Percentiles rank a stretch among this genome's conserved stretches.
Evolutionary conservation across 345 rosid genomes (phyloP).

Genomic region (Corymbia maculata): DNA sequence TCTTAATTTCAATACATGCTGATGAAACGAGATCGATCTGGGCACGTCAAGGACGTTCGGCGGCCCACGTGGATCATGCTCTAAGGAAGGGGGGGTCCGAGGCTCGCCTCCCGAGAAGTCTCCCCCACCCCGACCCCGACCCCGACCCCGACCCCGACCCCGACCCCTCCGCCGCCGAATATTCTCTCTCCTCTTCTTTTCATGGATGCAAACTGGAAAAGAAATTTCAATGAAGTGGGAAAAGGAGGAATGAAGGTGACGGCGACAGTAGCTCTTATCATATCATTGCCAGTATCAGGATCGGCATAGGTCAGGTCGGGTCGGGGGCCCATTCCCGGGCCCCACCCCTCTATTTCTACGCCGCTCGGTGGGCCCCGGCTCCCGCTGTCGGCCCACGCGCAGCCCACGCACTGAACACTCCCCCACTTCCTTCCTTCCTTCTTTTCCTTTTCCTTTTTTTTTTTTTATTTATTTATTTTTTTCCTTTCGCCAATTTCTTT

Average conservation of each 20-base stretch:
- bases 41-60: rapidly evolving
- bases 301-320: background rate
- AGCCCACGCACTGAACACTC: background rate
- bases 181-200: constrained; percentile 2
- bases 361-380: constrained; percentile 25
- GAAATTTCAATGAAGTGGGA: background rate
- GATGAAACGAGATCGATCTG: background rate
- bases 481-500: background rate
- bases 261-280: background rate
- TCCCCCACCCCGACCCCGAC: constrained; percentile 15
- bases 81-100: background rate
- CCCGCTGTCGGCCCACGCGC: constrained; percentile 37
- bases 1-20: too few relatives aligned
- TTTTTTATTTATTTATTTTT: background rate
- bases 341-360: constrained; percentile 17
- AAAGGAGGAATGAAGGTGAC: background rate
- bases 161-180: constrained; percentile 39
- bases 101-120: background rate
- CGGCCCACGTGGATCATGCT: background rate
- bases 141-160: too few relatives aligned
- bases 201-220: background rate
- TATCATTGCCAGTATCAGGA: background rate
- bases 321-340: background rate
- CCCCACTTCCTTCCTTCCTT: constrained; percentile 16
- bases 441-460: constrained; percentile 10